Conservation (phyloP, 2,329 filamentous ascomycete species). For the Pleurostoma richardsiae region DNA sequence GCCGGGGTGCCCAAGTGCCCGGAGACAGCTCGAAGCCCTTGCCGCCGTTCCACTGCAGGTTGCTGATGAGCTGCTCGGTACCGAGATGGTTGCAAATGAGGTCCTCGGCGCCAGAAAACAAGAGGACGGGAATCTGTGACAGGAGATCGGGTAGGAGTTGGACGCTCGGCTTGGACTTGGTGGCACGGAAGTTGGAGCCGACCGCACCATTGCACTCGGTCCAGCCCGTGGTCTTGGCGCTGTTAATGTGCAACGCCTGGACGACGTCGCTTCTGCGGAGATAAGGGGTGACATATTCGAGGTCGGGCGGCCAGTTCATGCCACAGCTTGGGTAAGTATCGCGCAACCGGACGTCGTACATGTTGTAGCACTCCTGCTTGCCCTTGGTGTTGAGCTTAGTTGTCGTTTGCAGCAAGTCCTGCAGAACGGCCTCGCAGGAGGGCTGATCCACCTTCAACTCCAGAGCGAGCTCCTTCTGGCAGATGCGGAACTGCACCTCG, state of each 20-base stretch:
- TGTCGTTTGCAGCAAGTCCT: slow-evolving; percentile 65
- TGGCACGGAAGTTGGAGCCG: slow-evolving; percentile 62
- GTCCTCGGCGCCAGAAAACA: slow-evolving; percentile 93
- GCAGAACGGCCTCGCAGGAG: slow-evolving; percentile 73
- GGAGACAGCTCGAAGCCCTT: slow-evolving; percentile 86
- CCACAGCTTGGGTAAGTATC: slow-evolving; percentile 82
- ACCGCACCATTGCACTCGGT: slow-evolving; percentile 83
- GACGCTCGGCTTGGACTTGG: slow-evolving; percentile 68
- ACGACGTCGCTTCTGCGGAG: slow-evolving; percentile 77
- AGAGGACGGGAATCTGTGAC: slow-evolving; percentile 68
- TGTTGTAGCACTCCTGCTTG: slow-evolving; percentile 70
- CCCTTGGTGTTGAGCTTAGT: slow-evolving; percentile 42
- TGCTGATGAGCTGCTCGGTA: slow-evolving; percentile 85
- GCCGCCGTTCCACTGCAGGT: slow-evolving; percentile 86
- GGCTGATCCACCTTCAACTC: slow-evolving; percentile 59
- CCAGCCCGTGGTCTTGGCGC: slow-evolving; percentile 83
- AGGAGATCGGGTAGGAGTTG: slow-evolving; percentile 74
- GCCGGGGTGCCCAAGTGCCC: slow-evolving; percentile 85
- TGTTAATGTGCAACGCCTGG: slow-evolving; percentile 74
- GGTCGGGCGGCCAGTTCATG: slow-evolving; percentile 96
- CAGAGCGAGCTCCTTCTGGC: slow-evolving; percentile 54
- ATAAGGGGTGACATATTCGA: slow-evolving; percentile 73
- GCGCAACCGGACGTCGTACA: slow-evolving; percentile 90
- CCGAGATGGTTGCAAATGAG: slow-evolving; percentile 96
- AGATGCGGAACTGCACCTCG: slow-evolving; percentile 64